Base-by-base conservation (phyloP, 805 yeast species). In the Pichia deserticola region DNA sequence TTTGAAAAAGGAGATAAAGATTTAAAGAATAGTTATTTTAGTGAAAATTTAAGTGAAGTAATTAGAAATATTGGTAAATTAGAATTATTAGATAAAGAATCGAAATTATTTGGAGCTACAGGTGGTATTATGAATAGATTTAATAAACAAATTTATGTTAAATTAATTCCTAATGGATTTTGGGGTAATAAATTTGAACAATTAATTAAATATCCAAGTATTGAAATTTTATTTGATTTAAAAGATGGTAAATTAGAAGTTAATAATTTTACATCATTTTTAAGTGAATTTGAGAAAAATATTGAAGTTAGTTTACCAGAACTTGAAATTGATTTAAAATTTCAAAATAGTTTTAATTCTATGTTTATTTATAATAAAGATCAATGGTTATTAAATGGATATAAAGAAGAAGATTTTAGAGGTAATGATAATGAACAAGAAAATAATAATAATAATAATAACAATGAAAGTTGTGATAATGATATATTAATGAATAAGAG, bases 121-220 rank as follows among this genome's bases (percentile, higher is more conserved):
- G 68, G 69, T 41, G 67, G 67, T 44, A 57, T 65, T 30, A 54
- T 54, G 45, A 60, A 60, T 36, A 47, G 60, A 40, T 67, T 64
- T 36, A 61, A 56, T 20, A 55, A 58, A 35, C 58, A 61, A 25
- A 41, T 65, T 15, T 63, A 64, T 32, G 50, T 68, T 33, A 64
- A 62, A 44, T 51, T 68, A 40, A 51, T 63, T 15, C 70, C 72
- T 1, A 65, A 68, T 54, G 66, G 63, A 5, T 65, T 57, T 44
- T 48, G 50, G 25, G 48, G 55, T n/a, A 48, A 49, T 13, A 34
- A 48, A 6, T 50, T 58, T 33, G 54, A 54, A 4, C 52, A 59
- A 38, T 58, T 61, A 25, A 47, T 57, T 15, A 47, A 49, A 4
- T 55, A 57, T 36, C 71, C 71, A 11, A 58, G 60, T 40, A 50